A percentile compares a stretch with the other conserved stretches of the same genome.
phyloP scores from a whole-genome alignment of 73 alveolate genomes.

The Tetrahymena elliotti region DNA sequence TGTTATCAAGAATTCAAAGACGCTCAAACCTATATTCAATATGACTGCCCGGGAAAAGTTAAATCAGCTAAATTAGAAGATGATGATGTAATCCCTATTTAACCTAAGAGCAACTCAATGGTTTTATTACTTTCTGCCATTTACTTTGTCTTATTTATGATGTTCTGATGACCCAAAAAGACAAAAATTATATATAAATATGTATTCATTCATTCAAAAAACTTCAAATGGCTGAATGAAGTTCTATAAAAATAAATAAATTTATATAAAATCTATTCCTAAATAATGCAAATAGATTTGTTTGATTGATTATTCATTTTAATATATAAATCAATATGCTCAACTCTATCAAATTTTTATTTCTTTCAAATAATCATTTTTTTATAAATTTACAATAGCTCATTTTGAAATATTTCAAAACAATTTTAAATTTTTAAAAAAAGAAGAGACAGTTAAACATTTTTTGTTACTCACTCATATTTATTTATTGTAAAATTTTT shows the following conservation, averaged over 20 bases:
- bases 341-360: neutral
- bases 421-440: no score
- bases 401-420: no score
- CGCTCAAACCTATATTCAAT: neutral
- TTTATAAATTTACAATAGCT: no score
- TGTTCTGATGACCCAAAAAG: neutral
- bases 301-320: neutral
- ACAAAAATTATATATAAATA: no score
- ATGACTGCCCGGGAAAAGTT: neutral
- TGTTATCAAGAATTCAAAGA: neutral
- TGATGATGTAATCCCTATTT: neutral
- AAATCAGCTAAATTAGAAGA: neutral
- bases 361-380: no score
- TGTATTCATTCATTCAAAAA: no score
- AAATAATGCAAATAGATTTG: no score
- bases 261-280: neutral
- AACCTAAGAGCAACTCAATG: neutral
- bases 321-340: neutral
- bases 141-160: neutral
- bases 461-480: no score
- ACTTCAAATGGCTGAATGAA: no score
- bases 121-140: neutral
- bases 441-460: no score
- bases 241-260: neutral
- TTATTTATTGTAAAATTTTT: no score